Conservation (phyloP, 768 basidiomycete genomes). For the Agrocybe praecox region DNA sequence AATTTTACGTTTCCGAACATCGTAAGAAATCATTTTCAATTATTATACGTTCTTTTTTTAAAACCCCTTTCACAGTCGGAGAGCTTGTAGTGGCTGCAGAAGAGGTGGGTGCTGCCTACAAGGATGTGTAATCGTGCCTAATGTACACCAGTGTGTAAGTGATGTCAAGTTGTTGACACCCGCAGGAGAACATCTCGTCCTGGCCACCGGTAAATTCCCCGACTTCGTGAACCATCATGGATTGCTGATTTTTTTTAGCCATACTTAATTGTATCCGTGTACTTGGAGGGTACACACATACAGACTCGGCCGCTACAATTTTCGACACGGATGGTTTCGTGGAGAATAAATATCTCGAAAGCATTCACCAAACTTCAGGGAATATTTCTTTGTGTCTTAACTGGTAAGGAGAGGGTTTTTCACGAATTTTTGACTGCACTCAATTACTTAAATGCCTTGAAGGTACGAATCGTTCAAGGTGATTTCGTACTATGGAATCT, state of each 20-base stretch:
- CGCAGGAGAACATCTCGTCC: conserved; percentile 50
- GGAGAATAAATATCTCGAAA: conserved; percentile 53
- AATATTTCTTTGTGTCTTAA: conserved; percentile 56
- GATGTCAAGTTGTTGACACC: conserved; percentile 62
- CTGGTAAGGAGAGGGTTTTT: conserved; percentile 43
- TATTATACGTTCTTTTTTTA: neutral
- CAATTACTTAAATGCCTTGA: neutral
- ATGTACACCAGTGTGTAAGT: conserved; percentile 46
- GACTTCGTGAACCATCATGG: neutral
- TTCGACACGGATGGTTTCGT: conserved; percentile 65
- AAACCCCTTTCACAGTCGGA: conserved; percentile 42
- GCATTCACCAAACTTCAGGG: conserved; percentile 45
- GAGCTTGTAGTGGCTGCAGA: conserved; percentile 60
- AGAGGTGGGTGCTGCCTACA: conserved; percentile 44
- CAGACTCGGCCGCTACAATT: conserved; percentile 47
- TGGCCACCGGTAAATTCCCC: conserved; percentile 49
- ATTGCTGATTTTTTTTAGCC: conserved; percentile 29
- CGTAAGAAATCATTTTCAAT: conserved; percentile 36
- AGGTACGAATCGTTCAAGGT: conserved; percentile 75
- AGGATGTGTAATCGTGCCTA: neutral
- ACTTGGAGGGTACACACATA: conserved; percentile 60
- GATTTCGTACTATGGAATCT: neutral
- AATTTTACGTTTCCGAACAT: conserved; percentile 63
- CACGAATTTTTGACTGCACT: neutral
- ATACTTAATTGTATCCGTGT: conserved; percentile 67